Evolutionary conservation across 495 filamentous ascomycete genomes (phyloP), one percentile per base, ranked within the genome.

Genomic region (Penicillium subrubescens): DNA sequence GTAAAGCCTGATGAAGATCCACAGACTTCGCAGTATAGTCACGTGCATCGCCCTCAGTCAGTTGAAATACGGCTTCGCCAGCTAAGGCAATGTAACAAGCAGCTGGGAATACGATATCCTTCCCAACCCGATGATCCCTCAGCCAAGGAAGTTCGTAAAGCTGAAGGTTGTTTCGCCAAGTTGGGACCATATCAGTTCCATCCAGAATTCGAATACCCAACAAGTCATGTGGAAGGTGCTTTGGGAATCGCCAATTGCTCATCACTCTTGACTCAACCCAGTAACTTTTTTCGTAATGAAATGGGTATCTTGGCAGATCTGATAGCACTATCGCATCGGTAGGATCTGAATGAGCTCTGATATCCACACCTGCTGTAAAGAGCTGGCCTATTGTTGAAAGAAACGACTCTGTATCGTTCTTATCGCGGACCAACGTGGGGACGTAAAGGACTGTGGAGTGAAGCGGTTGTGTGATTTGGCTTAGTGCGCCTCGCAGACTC

Each of bases 81-180:
- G 68, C 77, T 74, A 86, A 83, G 1, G 79, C 72, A 2, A 86
- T 64, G 59, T 82, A 84, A 0, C 76, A 82, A 19, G 84, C 81
- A 14, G 55, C 43, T 17, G 84, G 85, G 59, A 84, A 87, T 8
- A 85, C 71, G 8, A 81, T 66, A 10, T 77, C 61, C 0, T 59
- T 60, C 12, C 33, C 14, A 5, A 87, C 57, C 11, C 64, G 64
- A 68, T 86, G 84, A 33, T 86, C 83, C 17, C 61, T 60, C 5
- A 86, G 59, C 85, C 85, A 87, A 0, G 77, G 80, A 6, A 80
- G 70, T 35, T 82, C 69, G 2, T 81, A 74, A 6, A 80, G 58
- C 0, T 67, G 64, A 10, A 88, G 37, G 0, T 82, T 34, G 63
- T 39, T 39, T 39, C 35, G 35, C 35, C 35, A 39, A 39, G 35